Evolutionary conservation across 805 yeast species (phyloP).

Genomic region (Candida ipomoeae): DNA sequence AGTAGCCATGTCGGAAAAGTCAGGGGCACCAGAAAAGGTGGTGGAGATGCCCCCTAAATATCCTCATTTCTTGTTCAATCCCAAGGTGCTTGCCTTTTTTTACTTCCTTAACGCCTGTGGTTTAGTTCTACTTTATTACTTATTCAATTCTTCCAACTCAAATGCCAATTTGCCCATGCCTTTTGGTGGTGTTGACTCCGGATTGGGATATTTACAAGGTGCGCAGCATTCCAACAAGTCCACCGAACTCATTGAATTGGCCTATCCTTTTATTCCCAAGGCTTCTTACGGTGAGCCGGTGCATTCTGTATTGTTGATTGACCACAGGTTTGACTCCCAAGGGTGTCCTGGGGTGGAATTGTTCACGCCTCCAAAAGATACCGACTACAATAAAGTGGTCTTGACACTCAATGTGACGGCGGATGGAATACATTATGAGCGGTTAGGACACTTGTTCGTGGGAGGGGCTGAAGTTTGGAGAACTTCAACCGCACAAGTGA

Average conservation of each 20-base stretch:
- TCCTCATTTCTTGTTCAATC: not conserved
- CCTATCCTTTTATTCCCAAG: constrained; percentile 25
- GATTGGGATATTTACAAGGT: not conserved
- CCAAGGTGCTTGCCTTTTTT: not conserved
- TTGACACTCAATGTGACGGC: constrained; percentile 54
- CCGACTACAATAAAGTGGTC: constrained; percentile 50
- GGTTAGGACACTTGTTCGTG: constrained; percentile 60
- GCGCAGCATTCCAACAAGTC: not conserved
- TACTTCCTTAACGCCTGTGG: not conserved
- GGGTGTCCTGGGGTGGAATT: constrained; percentile 46
- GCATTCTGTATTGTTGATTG: constrained; percentile 36
- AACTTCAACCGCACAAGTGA: constrained; percentile 63
- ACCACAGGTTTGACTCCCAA: constrained; percentile 57
- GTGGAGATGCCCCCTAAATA: not conserved
- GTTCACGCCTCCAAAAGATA: constrained; percentile 40
- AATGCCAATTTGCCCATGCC: not conserved
- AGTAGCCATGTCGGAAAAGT: not conserved
- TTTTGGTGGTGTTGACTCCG: not conserved
- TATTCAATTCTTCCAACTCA: not conserved
- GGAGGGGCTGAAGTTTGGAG: constrained; percentile 74
- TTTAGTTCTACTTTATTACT: not conserved
- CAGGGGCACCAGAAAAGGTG: not conserved
- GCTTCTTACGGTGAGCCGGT: constrained; percentile 31
- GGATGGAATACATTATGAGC: constrained; percentile 55
- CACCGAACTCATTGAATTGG: constrained; percentile 24